Evolutionary conservation across 305 asterid species (phyloP).

Genomic region (Fraxinus albicans): DNA sequence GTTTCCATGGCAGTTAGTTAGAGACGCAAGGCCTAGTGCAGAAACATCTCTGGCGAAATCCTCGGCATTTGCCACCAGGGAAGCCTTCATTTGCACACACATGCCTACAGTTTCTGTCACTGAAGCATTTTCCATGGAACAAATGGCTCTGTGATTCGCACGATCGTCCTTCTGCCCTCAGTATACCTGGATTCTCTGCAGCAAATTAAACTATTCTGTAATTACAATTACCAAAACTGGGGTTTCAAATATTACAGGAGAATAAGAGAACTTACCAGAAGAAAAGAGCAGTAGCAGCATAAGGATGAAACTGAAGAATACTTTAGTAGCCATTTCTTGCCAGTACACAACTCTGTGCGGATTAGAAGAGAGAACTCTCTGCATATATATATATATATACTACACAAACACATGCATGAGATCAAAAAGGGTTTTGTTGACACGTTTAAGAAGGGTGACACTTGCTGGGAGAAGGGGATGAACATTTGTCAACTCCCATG

Average conservation of each 20-base stretch:
- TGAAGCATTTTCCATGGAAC: slow-evolving; percentile 41
- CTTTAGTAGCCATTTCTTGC: background rate
- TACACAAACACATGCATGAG: background rate
- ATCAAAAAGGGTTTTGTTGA: background rate
- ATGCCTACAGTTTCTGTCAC: slow-evolving; percentile 41
- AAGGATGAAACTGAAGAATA: slow-evolving; percentile 14
- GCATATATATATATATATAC: background rate
- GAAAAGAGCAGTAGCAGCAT: slow-evolving; percentile 16
- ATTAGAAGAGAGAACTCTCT: background rate
- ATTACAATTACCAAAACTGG: background rate
- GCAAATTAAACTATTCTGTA: background rate
- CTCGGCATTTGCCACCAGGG: slow-evolving; percentile 46
- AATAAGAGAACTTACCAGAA: slow-evolving; percentile 8
- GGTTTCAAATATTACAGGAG: background rate
- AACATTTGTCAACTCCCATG: background rate
- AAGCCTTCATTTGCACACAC: slow-evolving; percentile 58
- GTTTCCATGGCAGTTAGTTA: background rate
- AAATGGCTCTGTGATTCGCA: slow-evolving; percentile 54
- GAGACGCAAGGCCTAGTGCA: slow-evolving; percentile 42
- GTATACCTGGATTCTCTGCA: slow-evolving; percentile 17
- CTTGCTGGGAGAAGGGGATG: background rate
- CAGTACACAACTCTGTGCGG: background rate
- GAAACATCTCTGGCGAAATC: slow-evolving; percentile 48
- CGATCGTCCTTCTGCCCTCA: slow-evolving; percentile 36
- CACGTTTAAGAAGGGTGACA: slow-evolving; percentile 1